Evolutionary conservation across 1,284 basidiomycete genomes (phyloP).

Genomic region (Irpex rosettiformis): DNA sequence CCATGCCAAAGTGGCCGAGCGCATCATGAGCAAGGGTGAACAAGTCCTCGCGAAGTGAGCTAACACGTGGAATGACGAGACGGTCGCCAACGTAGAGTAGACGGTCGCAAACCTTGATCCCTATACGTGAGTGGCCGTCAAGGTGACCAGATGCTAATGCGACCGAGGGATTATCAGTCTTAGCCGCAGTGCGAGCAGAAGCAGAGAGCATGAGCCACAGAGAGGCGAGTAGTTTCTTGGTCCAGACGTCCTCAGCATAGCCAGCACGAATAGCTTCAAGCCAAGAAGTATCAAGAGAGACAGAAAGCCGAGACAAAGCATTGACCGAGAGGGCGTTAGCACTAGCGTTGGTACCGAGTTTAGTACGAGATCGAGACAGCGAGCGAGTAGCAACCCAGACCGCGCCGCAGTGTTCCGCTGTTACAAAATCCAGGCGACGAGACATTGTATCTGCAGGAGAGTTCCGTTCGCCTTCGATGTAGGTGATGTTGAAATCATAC

Average conservation of each 20-base stretch:
- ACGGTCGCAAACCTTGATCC: neutral
- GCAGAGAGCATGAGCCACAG: neutral
- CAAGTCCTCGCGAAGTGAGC: slow-evolving; percentile 18
- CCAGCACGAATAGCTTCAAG: neutral
- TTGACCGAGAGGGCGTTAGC: neutral
- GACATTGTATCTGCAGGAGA: slow-evolving; percentile 6
- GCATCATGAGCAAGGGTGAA: slow-evolving; percentile 28
- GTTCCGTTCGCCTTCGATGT: slow-evolving; percentile 25
- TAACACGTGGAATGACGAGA: slow-evolving; percentile 2
- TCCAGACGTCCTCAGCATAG: neutral
- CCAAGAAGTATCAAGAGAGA: neutral
- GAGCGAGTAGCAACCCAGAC: no score
- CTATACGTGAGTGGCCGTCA: neutral
- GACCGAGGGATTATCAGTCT: neutral
- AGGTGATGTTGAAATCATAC: neutral
- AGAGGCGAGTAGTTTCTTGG: neutral
- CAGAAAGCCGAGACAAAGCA: neutral
- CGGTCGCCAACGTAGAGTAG: slow-evolving; percentile 3
- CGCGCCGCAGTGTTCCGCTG: neutral
- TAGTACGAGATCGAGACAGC: no score
- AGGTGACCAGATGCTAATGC: neutral
- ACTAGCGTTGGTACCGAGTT: no score
- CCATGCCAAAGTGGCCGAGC: slow-evolving; percentile 35
- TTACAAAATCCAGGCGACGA: slow-evolving; percentile 12
- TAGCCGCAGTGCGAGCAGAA: neutral